Percentiles rank a stretch among this genome's conserved stretches.
Conservation (phyloP, 352 stramenopile species). For the Phytophthora tentaculata region DNA sequence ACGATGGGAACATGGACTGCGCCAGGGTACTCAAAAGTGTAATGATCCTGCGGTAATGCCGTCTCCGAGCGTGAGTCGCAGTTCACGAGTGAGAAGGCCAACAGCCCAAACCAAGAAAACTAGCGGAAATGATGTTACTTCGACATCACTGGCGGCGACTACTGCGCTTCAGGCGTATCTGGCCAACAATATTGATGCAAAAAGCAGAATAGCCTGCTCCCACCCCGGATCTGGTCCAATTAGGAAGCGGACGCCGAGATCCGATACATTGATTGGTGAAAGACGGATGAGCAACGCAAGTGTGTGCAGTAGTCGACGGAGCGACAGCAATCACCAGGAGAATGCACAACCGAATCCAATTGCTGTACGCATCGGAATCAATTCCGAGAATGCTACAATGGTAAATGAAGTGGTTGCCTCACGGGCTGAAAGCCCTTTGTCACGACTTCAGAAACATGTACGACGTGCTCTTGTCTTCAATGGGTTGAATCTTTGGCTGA, state of each 20-base stretch:
- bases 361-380: background rate
- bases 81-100: conserved; percentile 1
- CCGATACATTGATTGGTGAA: background rate
- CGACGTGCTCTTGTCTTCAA: background rate
- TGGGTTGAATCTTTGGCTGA: conserved; percentile 3
- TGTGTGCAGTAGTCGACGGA: background rate
- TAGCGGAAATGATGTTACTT: background rate
- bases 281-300: background rate
- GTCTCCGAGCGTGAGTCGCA: background rate
- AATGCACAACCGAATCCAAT: background rate
- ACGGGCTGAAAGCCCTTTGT: conserved; percentile 45
- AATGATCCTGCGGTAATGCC: background rate
- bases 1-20: conserved; percentile 27
- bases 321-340: background rate
- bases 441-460: conserved; percentile 54
- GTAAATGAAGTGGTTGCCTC: background rate
- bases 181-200: conserved; percentile 20
- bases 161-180: conserved; percentile 23
- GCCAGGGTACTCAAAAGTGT: background rate
- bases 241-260: background rate
- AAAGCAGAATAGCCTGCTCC: conserved; percentile 17
- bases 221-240: background rate
- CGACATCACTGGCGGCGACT: conserved; percentile 9
- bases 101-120: conserved; percentile 5
- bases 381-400: background rate